Percentiles rank a stretch among this genome's conserved stretches.
Conservation (phyloP, 225 moss, liverwort and hornwort species). For the Ulota crispa region DNA sequence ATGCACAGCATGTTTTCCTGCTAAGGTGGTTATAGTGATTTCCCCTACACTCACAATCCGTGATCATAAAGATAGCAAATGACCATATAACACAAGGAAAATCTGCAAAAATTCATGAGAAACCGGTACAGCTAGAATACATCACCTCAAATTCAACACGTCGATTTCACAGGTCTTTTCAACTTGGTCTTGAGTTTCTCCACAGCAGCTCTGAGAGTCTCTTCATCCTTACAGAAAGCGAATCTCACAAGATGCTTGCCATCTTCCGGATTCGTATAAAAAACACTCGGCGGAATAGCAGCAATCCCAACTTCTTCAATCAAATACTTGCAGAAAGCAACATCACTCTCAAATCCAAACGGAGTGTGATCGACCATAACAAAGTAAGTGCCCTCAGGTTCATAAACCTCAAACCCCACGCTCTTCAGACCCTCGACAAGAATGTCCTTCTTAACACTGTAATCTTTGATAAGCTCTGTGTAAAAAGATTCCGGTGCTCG, state of each 20-base stretch:
- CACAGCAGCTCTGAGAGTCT: slow-evolving; percentile 70
- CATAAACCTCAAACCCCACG: slow-evolving; percentile 88
- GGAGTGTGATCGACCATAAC: slow-evolving; percentile 96
- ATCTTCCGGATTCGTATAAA: slow-evolving; percentile 70
- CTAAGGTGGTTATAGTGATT: too few species aligned
- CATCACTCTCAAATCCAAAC: slow-evolving; percentile 84
- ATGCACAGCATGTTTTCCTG: background rate
- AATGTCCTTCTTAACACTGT: slow-evolving; percentile 67
- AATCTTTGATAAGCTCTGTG: slow-evolving; percentile 60
- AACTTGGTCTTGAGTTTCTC: slow-evolving; percentile 71
- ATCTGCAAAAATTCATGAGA: background rate
- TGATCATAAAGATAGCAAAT: background rate
- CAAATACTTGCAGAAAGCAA: slow-evolving; percentile 87
- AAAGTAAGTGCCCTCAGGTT: slow-evolving; percentile 94
- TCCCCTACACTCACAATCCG: background rate
- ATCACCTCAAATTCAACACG: slow-evolving; percentile 8
- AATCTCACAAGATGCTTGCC: slow-evolving; percentile 91
- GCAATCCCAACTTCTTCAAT: slow-evolving; percentile 97
- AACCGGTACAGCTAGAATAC: background rate
- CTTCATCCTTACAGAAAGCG: slow-evolving; percentile 94
- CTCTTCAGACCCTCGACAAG: slow-evolving; percentile 86
- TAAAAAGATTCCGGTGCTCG: slow-evolving; percentile 86
- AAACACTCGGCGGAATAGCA: slow-evolving; percentile 89
- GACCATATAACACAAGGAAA: slow-evolving; percentile 13
- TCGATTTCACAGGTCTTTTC: slow-evolving; percentile 40